Evolutionary conservation across 2,329 filamentous ascomycete species (phyloP), one percentile per base, ranked within the genome.

Genomic region (Fusarium sacchari): DNA sequence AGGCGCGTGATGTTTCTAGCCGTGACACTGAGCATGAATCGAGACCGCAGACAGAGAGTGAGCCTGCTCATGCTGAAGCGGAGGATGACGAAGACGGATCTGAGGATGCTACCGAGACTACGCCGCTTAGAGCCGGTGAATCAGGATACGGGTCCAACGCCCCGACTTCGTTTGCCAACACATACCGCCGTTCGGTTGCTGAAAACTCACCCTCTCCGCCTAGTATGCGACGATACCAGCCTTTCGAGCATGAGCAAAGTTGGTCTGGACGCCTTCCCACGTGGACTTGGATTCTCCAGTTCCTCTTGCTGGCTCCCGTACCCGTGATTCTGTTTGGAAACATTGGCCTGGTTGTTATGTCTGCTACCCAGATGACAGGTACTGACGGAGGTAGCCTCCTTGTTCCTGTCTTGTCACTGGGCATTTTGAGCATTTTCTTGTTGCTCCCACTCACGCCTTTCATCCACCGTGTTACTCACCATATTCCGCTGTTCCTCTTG

Each of bases 231-330:
- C 65, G 69, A 71, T 39, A 77, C 67, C 76, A 83, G 61, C 83
- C 86, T 1, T 95, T 92, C 78, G 88, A 89, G 18, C 84, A 89
- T 60, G 96, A 98, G 80, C 96, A 98, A 81, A 84, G 88, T 20
- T 99, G 96, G 96, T 97, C 94, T 58, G 88, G 88, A 8, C 88
- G 88, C 42, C 84, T 98, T 60, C 94, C 94, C 3, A 89, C 88
- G 49, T 98, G 93, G 93, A 91, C 93, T 24, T 99, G 96, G 96
- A 82, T 96, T 46, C 76, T 97, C 24, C 95, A 99, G 78, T 92
- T 98, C 73, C 84, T 98, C 7, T 80, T 98, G 22, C 84, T 97
- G 15, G 93, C 90, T 0, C 95, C 95, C 0, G 89, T 97, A 59
- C 89, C 92, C 53, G 85, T 97, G 50, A 91, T 96, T 67, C 81